A percentile compares a stretch with the other conserved stretches of the same genome.
Conservation (phyloP, 306 rosid genomes). For the Herpetospermum pedunculosum region DNA sequence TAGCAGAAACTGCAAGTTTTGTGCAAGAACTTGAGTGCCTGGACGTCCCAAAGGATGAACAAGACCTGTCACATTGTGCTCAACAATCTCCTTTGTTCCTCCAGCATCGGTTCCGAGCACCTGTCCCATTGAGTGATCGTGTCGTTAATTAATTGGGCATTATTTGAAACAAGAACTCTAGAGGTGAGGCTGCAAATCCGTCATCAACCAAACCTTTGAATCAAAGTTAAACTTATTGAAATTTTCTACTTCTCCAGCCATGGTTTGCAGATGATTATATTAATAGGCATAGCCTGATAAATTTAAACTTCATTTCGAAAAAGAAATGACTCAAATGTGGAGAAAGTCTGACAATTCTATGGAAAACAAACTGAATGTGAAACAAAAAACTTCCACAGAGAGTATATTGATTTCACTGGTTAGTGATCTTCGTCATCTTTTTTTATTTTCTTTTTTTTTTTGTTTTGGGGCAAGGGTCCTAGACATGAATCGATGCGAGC, state of each 20-base stretch:
- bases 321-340: neutral
- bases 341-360: neutral
- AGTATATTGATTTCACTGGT: neutral
- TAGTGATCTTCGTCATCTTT: neutral
- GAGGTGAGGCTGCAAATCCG: neutral
- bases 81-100: constrained; percentile 83
- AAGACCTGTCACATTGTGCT: constrained; percentile 70
- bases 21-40: constrained; percentile 43
- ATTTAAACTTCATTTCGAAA: neutral
- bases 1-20: constrained; percentile 54
- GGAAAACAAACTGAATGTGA: neutral
- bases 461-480: neutral
- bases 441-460: neutral
- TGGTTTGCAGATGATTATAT: neutral
- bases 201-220: neutral
- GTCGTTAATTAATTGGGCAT: neutral
- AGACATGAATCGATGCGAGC: neutral
- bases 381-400: neutral
- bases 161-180: neutral
- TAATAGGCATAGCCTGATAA: neutral
- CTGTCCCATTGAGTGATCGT: constrained; percentile 18
- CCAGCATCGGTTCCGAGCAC: constrained; percentile 90
- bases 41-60: constrained; percentile 56
- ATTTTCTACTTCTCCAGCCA: neutral
- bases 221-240: neutral